Base-by-base conservation (phyloP, 768 basidiomycete genomes). In the Dendrothele bispora region DNA sequence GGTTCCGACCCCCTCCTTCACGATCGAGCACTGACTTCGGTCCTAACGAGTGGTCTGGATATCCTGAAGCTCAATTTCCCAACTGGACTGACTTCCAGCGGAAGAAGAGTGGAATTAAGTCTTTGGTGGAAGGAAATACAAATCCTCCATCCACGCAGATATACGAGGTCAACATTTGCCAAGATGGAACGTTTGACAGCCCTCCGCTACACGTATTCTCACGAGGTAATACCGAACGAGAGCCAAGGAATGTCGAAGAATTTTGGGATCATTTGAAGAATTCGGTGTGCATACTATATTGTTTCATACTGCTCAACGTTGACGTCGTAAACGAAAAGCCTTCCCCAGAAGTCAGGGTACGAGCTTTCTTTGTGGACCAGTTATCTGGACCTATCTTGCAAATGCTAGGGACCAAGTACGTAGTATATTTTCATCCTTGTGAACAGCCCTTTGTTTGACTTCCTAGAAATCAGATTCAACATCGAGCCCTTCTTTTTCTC, bases 401-500 rank as follows among this genome's bases (percentile, higher is more conserved):
- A 41, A 64, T 72, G 55, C 46, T 74, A 3, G 72, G 72, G 7
- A 61, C 67, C 21, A 64, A 46, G 72, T 72, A 27, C 3, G 61
- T 58, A 18, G 17, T 3, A n/a, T 12, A 14, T 11, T 24, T 8
- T 11, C 11, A 12, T 7, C 15, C 24, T 29, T 18, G 22, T 37
- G 2, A 26, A 14, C n/a, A 11, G 17, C n/a, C n/a, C 38, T 41
- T 28, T 17, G 17, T 30, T 30, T 45, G 27, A 48, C 22, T 28
- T 47, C 44, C 34, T 30, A 10, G n/a, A n/a, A 11, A 21, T 5
- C 35, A 74, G 73, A 30, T 73, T 67, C 36, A 56, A 68, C 40
- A 62, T 73, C 22, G 70, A 74, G 45, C 70, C 72, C 0, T 72
- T 74, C 51, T 74, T 70, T 55, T 74, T 71, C 43, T 66, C 71